A percentile compares a stretch with the other conserved stretches of the same genome.
Conservation (phyloP, 306 rosid genomes). For the Cucurbita argyrosperma region DNA sequence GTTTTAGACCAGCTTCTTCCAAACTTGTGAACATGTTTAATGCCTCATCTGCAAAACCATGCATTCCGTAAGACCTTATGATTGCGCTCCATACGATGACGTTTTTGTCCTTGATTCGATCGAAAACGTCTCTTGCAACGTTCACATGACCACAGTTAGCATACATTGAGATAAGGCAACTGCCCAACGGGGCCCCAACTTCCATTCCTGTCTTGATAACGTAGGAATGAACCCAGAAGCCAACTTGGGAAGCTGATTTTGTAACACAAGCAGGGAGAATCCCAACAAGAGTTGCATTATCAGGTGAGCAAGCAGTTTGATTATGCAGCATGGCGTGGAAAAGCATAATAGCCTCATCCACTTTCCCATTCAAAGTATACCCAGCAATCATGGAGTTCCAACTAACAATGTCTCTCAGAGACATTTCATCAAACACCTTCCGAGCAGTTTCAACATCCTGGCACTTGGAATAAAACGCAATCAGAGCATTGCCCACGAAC, state of each 20-base stretch:
- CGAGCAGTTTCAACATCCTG: conserved; percentile 30
- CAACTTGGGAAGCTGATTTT: conserved; percentile 39
- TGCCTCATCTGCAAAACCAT: conserved; percentile 46
- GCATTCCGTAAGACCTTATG: conserved; percentile 64
- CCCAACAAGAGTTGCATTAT: conserved; percentile 43
- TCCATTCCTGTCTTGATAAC: conserved; percentile 41
- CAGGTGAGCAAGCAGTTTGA: conserved; percentile 22
- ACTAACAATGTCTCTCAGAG: conserved; percentile 33
- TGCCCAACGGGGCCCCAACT: conserved; percentile 39
- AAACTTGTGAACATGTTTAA: conserved; percentile 38
- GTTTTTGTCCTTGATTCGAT: conserved; percentile 25
- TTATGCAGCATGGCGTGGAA: conserved; percentile 32
- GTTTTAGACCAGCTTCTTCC: conserved; percentile 24
- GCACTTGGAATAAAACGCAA: conserved; percentile 49
- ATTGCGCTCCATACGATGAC: conserved; percentile 49
- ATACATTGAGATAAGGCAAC: conserved; percentile 54
- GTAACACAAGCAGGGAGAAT: conserved; percentile 52
- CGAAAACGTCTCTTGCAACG: conserved; percentile 39
- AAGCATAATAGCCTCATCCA: conserved; percentile 33
- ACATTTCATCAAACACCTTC: conserved; percentile 41
- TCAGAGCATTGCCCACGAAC: conserved; percentile 46
- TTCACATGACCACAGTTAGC: conserved; percentile 49
- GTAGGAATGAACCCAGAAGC: conserved; percentile 58
- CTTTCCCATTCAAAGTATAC: conserved; percentile 29
- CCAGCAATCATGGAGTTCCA: conserved; percentile 81